Conservation (phyloP, 2,329 filamentous ascomycete genomes). For the Ophiostoma australiae region DNA sequence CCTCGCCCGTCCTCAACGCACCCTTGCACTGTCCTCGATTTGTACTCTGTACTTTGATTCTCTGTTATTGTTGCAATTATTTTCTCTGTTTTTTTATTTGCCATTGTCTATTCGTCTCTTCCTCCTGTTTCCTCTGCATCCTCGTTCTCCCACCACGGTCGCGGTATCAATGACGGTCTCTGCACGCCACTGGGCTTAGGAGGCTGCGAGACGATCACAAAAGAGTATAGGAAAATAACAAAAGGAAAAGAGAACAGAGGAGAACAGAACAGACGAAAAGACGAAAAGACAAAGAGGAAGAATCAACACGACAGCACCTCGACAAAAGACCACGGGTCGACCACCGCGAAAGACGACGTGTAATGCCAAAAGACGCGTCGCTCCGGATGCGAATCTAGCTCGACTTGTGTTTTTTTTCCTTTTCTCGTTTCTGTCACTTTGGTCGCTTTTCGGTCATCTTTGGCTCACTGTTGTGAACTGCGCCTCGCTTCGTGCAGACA, state of each 20-base stretch:
- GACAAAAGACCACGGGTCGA: neutral
- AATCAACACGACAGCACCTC: neutral
- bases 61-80: neutral
- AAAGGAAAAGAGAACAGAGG: neutral
- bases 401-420: neutral
- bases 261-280: neutral
- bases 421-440: neutral
- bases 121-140: neutral
- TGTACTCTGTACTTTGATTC: neutral
- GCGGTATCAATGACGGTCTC: slow-evolving; percentile 3
- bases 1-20: neutral
- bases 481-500: slow-evolving; percentile 11
- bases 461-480: neutral
- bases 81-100: slow-evolving; percentile 5
- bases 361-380: slow-evolving; percentile 11
- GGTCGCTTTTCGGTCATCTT: neutral
- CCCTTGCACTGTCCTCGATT: neutral
- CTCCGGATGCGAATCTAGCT: neutral
- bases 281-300: neutral
- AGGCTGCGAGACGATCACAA: slow-evolving; percentile 2
- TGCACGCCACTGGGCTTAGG: neutral
- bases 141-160: neutral
- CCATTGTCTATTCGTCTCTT: neutral
- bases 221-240: neutral
- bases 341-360: neutral